A percentile compares a stretch with the other conserved stretches of the same genome.
Conservation (phyloP, 2,329 filamentous ascomycete genomes). For the Aspergillus bombycis region DNA sequence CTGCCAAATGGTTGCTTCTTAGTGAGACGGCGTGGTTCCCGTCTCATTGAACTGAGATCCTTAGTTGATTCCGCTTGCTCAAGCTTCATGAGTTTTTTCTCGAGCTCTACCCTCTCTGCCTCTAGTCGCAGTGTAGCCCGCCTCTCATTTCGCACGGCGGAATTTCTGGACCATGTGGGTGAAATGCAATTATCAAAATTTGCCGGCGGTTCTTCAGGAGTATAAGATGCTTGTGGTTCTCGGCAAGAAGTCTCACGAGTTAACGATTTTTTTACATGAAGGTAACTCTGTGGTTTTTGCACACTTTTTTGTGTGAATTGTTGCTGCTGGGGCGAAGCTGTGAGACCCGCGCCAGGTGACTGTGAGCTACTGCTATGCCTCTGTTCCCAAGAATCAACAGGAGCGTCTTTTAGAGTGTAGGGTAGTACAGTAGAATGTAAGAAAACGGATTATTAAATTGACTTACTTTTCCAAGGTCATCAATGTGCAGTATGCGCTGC, state of each 20-base stretch:
- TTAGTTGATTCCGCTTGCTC: constrained; percentile 28
- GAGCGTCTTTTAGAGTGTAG: background rate
- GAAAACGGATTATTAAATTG: background rate
- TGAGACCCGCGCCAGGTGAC: background rate
- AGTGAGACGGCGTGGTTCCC: constrained; percentile 34
- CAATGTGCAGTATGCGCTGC: constrained; percentile 25
- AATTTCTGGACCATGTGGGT: constrained; percentile 25
- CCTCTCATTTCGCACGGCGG: constrained; percentile 29
- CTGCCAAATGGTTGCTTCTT: constrained; percentile 39
- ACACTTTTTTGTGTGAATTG: background rate
- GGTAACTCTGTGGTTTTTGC: background rate
- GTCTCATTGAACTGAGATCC: constrained; percentile 20
- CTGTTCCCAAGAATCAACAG: background rate
- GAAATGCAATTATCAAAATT: constrained; percentile 20
- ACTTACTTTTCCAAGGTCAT: constrained; percentile 23
- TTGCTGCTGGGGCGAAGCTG: background rate
- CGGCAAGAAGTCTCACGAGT: constrained; percentile 1
- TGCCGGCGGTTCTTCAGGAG: constrained; percentile 8
- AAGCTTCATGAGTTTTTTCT: constrained; percentile 26
- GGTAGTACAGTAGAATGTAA: background rate
- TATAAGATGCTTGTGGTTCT: constrained; percentile 12
- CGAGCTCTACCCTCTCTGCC: constrained; percentile 35
- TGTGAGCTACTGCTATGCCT: background rate
- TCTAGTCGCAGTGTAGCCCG: constrained; percentile 36
- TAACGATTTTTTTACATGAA: background rate